phyloP scores from a whole-genome alignment of 225 moss, liverwort and hornwort species.

The Antitrichia curtipendula region DNA sequence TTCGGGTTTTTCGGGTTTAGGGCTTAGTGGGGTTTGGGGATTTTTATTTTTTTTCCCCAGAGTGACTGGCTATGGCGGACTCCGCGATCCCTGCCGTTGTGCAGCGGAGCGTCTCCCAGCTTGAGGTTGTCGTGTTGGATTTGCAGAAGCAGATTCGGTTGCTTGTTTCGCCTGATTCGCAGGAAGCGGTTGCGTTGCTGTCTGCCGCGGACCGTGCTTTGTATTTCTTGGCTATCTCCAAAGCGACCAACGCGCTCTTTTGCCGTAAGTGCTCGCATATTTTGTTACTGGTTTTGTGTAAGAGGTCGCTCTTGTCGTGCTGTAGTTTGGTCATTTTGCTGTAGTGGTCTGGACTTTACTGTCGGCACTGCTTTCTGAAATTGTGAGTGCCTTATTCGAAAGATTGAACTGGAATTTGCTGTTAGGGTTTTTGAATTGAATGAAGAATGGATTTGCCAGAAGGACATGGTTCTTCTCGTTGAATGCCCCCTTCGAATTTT shows the following conservation, averaged over 20 bases:
- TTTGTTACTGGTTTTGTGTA: background rate
- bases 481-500: background rate
- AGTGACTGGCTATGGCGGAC: slow-evolving; percentile 42
- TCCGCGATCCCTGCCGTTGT: slow-evolving; percentile 47
- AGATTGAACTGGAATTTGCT: background rate
- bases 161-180: slow-evolving; percentile 27
- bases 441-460: background rate
- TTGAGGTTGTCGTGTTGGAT: slow-evolving; percentile 37
- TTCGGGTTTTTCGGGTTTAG: background rate
- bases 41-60: no score
- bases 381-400: background rate
- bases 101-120: slow-evolving; percentile 33
- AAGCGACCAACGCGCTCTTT: slow-evolving; percentile 65
- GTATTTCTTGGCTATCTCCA: slow-evolving; percentile 46
- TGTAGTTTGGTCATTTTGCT: background rate
- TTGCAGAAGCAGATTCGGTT: slow-evolving; percentile 44
- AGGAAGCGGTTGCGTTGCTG: slow-evolving; percentile 31
- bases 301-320: background rate
- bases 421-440: background rate
- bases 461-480: background rate
- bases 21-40: background rate
- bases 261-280: slow-evolving; percentile 27
- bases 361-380: background rate
- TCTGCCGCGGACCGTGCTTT: slow-evolving; percentile 60
- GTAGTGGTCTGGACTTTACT: background rate